A percentile compares a stretch with the other conserved stretches of the same genome.
Evolutionary conservation across 108 stramenopile genomes (phyloP).

Genomic region (Bacterosira constricta): DNA sequence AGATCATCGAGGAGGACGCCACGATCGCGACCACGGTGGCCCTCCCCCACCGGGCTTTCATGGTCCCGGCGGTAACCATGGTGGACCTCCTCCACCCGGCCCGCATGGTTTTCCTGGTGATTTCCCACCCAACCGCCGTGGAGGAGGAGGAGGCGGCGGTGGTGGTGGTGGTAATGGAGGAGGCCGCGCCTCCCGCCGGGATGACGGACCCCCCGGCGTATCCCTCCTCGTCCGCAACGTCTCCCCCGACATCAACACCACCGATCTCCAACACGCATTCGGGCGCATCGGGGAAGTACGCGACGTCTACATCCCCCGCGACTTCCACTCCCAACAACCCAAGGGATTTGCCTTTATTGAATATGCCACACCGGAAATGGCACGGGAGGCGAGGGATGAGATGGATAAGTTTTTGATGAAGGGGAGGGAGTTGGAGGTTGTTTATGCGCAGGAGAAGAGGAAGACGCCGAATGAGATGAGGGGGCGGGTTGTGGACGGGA

Average conservation of each 20-base stretch:
- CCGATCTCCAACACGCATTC: constrained; percentile 78
- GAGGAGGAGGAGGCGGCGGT: constrained; percentile 2
- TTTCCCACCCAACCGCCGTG: constrained; percentile 19
- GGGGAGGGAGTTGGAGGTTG: constrained; percentile 87
- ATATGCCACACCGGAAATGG: constrained; percentile 82
- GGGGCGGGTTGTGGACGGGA: constrained; percentile 63
- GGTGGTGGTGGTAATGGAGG: constrained; percentile 28
- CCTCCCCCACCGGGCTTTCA: constrained; percentile 47
- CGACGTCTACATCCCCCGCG: constrained; percentile 89
- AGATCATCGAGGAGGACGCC: constrained; percentile 39
- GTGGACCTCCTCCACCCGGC: constrained; percentile 11
- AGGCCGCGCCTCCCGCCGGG: constrained; percentile 59
- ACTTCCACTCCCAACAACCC: constrained; percentile 85
- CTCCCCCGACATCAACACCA: constrained; percentile 65
- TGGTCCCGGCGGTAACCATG: constrained; percentile 8
- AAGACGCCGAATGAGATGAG: constrained; percentile 90
- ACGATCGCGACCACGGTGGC: constrained; percentile 38
- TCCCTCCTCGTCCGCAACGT: constrained; percentile 85
- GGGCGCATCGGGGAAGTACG: constrained; percentile 86
- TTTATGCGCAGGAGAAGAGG: constrained; percentile 89
- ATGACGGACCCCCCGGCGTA: constrained; percentile 85
- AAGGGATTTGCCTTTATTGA: constrained; percentile 92
- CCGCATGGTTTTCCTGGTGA: constrained; percentile 32
- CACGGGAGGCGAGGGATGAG: constrained; percentile 81
- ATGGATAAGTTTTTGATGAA: constrained; percentile 88